Evolutionary conservation across 345 rosid genomes (phyloP).

Genomic region (Chamaenerion angustifolium): DNA sequence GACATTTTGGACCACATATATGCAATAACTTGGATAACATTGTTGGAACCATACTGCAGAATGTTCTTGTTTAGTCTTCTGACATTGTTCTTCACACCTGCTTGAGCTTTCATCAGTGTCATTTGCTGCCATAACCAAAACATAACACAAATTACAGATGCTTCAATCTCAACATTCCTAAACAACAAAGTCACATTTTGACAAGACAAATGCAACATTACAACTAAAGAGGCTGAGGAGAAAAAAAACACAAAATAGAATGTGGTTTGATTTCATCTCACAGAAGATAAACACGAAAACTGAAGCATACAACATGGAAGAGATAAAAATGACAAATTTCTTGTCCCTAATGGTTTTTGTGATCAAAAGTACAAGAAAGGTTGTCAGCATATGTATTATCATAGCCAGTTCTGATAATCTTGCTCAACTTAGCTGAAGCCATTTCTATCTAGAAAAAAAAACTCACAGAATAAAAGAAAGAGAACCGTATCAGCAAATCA

Average conservation of each 20-base stretch:
- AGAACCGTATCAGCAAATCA: slow-evolving; percentile 41
- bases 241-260: no score
- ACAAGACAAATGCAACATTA: background rate
- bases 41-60: slow-evolving; percentile 59
- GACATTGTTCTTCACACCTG: slow-evolving; percentile 83
- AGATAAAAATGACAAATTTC: no score
- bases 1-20: slow-evolving; percentile 72
- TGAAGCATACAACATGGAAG: no score
- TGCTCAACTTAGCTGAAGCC: no score
- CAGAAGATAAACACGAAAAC: no score
- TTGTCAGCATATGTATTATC: no score
- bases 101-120: slow-evolving; percentile 78
- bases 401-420: no score
- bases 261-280: no score
- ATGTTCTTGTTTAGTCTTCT: slow-evolving; percentile 77
- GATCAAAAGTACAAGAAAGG: no score
- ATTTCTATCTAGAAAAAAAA: slow-evolving; percentile 2
- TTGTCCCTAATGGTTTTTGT: no score
- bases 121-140: slow-evolving; percentile 49
- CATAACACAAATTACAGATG: background rate
- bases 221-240: no score
- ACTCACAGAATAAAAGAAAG: background rate
- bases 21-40: slow-evolving; percentile 65
- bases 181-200: background rate
- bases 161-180: background rate